Evolutionary conservation across 306 rosid species (phyloP), one percentile per base, ranked within the genome.

Genomic region (Fragaria vesca): DNA sequence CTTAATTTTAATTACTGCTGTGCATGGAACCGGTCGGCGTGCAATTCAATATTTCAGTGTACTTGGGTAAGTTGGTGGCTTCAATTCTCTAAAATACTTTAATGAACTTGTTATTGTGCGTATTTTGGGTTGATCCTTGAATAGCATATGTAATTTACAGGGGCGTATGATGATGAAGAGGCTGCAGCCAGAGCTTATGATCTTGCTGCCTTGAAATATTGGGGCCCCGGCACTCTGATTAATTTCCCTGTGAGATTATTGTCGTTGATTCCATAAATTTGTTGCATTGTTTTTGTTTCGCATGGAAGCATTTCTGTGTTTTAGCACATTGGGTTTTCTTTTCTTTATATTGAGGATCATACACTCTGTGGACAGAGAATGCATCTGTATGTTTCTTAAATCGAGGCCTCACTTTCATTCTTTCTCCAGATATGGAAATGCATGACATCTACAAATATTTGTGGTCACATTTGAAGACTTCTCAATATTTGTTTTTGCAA

Each of bases 151-250:
- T 28, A 65, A 62, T 57, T 43, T 73, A 54, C 83, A 96, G 99
- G 99, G 40, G 99, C 99, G 0, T 96, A 96, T 84, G 99, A 96
- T 82, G 99, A 96, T 18, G 99, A 96, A 83, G 99, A 96, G 84
- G 98, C 99, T 50, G 99, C 99, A 38, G 99, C 99, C 68, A 87
- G 99, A 88, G 99, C 99, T 34, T 96, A 96, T 77, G 99, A 96
- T 79, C 96, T 96, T 81, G 99, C 99, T 74, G 99, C 99, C 83
- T 84, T 96, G 69, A 96, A 96, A 84, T 96, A 96, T 67, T 96
- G 99, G 99, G 99, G 99, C 61, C 97, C 99, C 17, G 99, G 99
- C 70, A 93, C 98, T 74, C 98, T 93, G 65, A 96, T 96, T 78
- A 96, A 96, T 78, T 96, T 96, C 58, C 98, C 99, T 2, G 99